Conservation (phyloP, 371 early-diverging fungal species). For the Apophysomyces elegans region DNA sequence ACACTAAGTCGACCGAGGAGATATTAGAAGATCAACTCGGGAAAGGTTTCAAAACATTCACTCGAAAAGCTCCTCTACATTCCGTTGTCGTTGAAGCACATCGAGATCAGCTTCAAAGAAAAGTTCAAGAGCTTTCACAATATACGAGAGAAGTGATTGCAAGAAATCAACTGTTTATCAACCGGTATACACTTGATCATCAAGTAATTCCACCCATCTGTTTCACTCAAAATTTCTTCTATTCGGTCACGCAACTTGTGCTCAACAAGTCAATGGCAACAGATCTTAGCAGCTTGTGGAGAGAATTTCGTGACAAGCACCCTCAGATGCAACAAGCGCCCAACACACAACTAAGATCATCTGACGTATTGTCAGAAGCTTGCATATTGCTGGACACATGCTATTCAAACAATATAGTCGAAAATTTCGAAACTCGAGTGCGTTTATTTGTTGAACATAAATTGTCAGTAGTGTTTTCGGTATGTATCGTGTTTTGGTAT, state of each 20-base stretch:
- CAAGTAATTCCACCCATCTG: too few species aligned
- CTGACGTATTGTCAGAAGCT: not conserved
- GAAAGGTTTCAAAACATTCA: not conserved
- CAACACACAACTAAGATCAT: too few species aligned
- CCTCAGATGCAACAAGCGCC: too few species aligned
- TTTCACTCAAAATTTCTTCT: too few species aligned
- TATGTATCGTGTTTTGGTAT: not conserved
- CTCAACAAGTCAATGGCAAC: too few species aligned
- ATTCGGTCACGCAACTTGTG: too few species aligned
- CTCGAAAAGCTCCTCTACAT: not conserved
- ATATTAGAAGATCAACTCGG: not conserved
- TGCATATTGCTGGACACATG: not conserved
- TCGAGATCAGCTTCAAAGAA: not conserved
- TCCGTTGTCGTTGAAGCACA: not conserved
- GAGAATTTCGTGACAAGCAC: too few species aligned
- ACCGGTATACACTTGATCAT: too few species aligned
- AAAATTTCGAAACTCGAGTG: not conserved
- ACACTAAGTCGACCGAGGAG: not conserved
- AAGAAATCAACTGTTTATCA: too few species aligned
- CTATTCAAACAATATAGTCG: not conserved
- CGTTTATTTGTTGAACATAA: not conserved
- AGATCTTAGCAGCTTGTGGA: too few species aligned
- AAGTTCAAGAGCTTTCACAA: too few species aligned
- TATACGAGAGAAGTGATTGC: too few species aligned
- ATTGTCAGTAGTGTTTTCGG: constrained; percentile 3